These are phyloP conservation scores for Lavandula angustifolia DNA, from an alignment of 257 asterid genomes.

Conservation along the genomic window DNA sequence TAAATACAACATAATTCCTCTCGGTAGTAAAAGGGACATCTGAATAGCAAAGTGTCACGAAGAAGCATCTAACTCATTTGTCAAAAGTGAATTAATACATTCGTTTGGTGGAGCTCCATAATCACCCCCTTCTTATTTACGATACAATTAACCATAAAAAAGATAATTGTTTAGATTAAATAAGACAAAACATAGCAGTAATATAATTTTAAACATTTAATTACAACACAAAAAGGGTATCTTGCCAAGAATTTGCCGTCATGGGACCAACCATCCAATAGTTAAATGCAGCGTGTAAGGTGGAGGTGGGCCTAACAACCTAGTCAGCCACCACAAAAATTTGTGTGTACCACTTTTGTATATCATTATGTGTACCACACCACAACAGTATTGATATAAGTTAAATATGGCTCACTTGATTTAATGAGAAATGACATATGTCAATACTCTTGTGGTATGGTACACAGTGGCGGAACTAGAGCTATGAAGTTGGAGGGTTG, in stretches of 20 bases:
- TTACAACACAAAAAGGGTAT: not conserved
- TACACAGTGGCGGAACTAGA: too few relatives aligned
- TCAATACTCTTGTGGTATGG: too few relatives aligned
- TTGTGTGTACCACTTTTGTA: too few relatives aligned
- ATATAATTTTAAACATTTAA: not conserved
- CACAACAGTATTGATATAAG: too few relatives aligned
- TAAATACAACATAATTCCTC: not conserved
- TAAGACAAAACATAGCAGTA: too few relatives aligned
- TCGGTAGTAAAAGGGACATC: constrained; percentile 25
- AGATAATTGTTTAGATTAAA: too few relatives aligned
- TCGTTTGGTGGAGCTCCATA: constrained; percentile 22
- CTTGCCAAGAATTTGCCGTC: not conserved
- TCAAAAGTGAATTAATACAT: constrained; percentile 19
- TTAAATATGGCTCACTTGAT: too few relatives aligned
- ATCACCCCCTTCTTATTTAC: too few relatives aligned
- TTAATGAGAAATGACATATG: too few relatives aligned
- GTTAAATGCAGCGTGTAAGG: constrained; percentile 22
- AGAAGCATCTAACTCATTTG: not conserved
- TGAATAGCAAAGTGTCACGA: not conserved
- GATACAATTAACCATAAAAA: too few relatives aligned
- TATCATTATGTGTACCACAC: too few relatives aligned
- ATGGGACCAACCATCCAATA: not conserved
- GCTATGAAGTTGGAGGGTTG: too few relatives aligned
- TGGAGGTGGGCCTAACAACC: constrained; percentile 1
- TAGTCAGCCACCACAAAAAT: constrained; percentile 9